Conservation (phyloP, 805 yeast genomes). For the Candida chilensis region DNA sequence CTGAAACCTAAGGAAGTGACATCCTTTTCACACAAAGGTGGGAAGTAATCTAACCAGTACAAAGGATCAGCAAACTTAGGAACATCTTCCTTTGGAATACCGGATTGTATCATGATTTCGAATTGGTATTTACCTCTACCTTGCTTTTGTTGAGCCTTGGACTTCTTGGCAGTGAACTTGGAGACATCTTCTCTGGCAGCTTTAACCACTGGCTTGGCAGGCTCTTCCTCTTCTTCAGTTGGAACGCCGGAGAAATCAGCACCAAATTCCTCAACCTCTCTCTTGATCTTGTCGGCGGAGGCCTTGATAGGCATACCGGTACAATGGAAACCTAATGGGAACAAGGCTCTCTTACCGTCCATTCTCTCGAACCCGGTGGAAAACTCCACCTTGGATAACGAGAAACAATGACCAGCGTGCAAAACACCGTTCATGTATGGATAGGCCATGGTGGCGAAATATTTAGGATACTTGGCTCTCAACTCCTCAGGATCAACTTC, state of each 20-base stretch:
- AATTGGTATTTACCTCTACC: slow-evolving; percentile 93
- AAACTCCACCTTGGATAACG: slow-evolving; percentile 89
- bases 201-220: slow-evolving; percentile 17
- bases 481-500: slow-evolving; percentile 56
- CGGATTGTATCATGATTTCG: slow-evolving; percentile 93
- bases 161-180: slow-evolving; percentile 85
- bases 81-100: slow-evolving; percentile 77
- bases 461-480: slow-evolving; percentile 75
- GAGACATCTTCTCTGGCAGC: slow-evolving; percentile 67
- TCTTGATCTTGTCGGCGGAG: slow-evolving; percentile 87
- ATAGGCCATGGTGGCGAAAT: slow-evolving; percentile 90
- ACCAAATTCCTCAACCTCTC: slow-evolving; percentile 92
- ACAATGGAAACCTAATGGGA: slow-evolving; percentile 98
- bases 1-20: slow-evolving; percentile 82
- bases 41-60: slow-evolving; percentile 88
- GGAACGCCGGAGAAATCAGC: slow-evolving; percentile 65
- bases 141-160: slow-evolving; percentile 88
- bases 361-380: slow-evolving; percentile 91
- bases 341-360: slow-evolving; percentile 85
- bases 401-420: slow-evolving; percentile 96
- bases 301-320: slow-evolving; percentile 98
- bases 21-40: slow-evolving; percentile 77
- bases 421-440: slow-evolving; percentile 99
- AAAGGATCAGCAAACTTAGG: slow-evolving; percentile 85
- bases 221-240: slow-evolving; percentile 46